These are phyloP conservation scores for Selaginella tamariscina DNA, from an alignment of 75 land plant genomes.

Conservation along the genomic window DNA sequence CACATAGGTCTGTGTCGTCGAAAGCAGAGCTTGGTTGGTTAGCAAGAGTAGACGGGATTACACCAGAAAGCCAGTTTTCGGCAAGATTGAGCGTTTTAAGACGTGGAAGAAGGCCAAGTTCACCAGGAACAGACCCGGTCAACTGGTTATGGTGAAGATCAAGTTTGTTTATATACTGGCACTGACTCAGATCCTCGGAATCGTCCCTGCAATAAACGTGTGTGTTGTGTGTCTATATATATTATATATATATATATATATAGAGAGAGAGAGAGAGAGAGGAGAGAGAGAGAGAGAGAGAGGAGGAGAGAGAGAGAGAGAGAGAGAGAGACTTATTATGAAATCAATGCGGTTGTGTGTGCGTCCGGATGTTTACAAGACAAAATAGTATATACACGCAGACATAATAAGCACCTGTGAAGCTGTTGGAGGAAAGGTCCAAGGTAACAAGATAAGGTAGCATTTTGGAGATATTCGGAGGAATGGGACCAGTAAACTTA, in stretches of 20 bases:
- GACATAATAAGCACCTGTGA: no score
- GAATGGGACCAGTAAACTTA: not conserved
- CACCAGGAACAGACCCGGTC: not conserved
- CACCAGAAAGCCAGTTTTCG: not conserved
- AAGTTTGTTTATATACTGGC: not conserved
- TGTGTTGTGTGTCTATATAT: no score
- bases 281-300: no score
- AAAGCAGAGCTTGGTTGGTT: not conserved
- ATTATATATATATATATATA: no score
- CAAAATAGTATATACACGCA: no score
- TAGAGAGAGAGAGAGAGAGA: no score
- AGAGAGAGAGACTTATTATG: no score
- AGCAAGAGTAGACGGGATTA: not conserved
- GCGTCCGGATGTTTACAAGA: no score
- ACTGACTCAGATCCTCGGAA: not conserved
- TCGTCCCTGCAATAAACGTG: no score
- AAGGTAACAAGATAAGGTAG: not conserved
- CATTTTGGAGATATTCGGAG: not conserved
- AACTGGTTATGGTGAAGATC: not conserved
- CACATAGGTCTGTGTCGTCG: not conserved
- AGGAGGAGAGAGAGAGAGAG: no score
- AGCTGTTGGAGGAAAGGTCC: constrained; percentile 6
- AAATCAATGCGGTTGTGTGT: no score
- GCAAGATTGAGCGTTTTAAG: not conserved
- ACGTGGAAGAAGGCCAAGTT: not conserved